Evolutionary conservation across 73 alveolate genomes (phyloP), one percentile per base, ranked within the genome.

Genomic region (Stentor roeselii): DNA sequence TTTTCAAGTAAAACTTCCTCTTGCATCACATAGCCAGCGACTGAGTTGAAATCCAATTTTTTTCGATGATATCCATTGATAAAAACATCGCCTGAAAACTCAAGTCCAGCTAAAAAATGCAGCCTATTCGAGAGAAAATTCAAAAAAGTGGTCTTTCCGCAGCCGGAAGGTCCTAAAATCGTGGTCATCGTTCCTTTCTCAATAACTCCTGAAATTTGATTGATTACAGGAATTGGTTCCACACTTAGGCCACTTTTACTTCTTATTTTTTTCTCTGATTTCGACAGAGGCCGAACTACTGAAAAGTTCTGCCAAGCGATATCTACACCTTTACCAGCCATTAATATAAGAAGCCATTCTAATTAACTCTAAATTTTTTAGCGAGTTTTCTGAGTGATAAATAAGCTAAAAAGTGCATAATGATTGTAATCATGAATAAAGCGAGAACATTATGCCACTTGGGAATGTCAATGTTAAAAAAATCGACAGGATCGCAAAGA

Each of bases 161-260:
- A 93, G 31, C 96, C 96, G 35, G 87, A 78, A 3, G 91, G 60
- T 4, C 91, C 91, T 87, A 85, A 78, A 2, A 85, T 85, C 2
- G 42, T 92, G 15, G 96, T 83, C 59, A 96, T 90, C 87, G 90
- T 86, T 3, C 98, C 98, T 50, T 96, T 96, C 61, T 88, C 82
- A 78, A 95, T 90, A 76, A 82, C 75, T 36, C 98, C 99, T 27
- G 94, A 84, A n/a, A 93, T 84, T 67, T 88, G 83, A 75, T 93
- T 76, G 32, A 95, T 75, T 41, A 95, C 93, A 34, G 60, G 78
- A 39, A 85, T 87, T 42, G 41, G 4, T 0, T 39, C 86, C 75
- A 84, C 82, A 58, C 35, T n/a, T 21, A 6, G 67, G 61, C 30
- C 42, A 82, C 37, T 50, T 32, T 31, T 85, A 27, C 15, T 58